These are phyloP conservation scores for Pseudomassariella vexata DNA, from an alignment of 2,329 filamentous ascomycete genomes.

Conservation along the genomic window DNA sequence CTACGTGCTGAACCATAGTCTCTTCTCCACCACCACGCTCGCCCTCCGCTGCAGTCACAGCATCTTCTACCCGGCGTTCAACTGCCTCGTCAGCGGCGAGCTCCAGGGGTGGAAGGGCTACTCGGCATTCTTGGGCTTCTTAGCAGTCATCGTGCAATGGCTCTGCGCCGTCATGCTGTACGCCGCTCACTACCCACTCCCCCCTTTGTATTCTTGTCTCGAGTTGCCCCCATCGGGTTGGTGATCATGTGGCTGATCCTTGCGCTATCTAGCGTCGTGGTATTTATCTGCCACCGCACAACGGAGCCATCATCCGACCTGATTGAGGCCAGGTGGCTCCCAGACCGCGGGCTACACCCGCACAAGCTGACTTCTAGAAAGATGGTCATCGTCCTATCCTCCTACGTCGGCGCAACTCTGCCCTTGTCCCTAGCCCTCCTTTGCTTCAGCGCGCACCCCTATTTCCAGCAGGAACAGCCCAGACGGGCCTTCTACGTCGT, in stretches of 20 bases:
- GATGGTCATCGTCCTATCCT: constrained; percentile 4
- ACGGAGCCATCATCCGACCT: not conserved
- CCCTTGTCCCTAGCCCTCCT: constrained; percentile 7
- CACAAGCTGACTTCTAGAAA: constrained; percentile 8
- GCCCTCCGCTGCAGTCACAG: constrained; percentile 9
- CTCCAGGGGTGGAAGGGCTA: constrained; percentile 8
- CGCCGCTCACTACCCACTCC: not conserved
- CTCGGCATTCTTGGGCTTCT: constrained; percentile 7
- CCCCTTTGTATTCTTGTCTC: not conserved
- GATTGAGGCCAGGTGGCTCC: constrained; percentile 4
- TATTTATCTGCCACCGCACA: constrained; percentile 8
- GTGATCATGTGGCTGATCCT: not conserved
- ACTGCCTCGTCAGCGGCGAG: constrained; percentile 7
- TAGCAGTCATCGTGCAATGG: constrained; percentile 9
- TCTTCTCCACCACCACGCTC: constrained; percentile 10
- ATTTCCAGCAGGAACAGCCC: not conserved
- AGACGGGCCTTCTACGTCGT: constrained; percentile 1
- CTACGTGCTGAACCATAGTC: constrained; percentile 9
- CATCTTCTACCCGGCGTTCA: constrained; percentile 7
- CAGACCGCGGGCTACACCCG: constrained; percentile 8
- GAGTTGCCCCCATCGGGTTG: too few species aligned
- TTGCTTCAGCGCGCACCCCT: constrained; percentile 4
- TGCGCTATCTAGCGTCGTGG: not conserved
- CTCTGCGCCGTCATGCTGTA: constrained; percentile 9
- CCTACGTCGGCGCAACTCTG: constrained; percentile 4